A percentile compares a stretch with the other conserved stretches of the same genome.
phyloP scores from a whole-genome alignment of 768 basidiomycete genomes.

The Macrolepiota albuminosa region DNA sequence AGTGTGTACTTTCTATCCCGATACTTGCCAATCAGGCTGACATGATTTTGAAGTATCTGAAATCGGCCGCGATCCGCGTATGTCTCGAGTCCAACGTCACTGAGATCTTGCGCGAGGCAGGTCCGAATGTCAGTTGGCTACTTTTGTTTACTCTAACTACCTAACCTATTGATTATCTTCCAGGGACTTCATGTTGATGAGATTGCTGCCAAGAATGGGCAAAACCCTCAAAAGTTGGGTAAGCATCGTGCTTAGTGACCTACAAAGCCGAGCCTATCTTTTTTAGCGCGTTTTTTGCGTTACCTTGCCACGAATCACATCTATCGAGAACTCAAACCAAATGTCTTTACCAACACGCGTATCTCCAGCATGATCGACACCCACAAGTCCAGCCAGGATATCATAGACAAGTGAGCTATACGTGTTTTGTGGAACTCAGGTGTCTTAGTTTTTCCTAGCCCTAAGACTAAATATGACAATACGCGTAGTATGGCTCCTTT shows the following conservation, averaged over 20 bases:
- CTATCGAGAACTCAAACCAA: constrained; percentile 21
- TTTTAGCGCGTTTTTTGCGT: constrained; percentile 11
- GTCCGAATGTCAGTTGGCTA: constrained; percentile 17
- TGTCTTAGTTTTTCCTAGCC: not conserved
- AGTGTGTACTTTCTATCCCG: no score
- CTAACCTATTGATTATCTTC: not conserved
- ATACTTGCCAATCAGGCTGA: no score
- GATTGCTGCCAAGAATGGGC: not conserved
- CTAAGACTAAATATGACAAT: constrained; percentile 6
- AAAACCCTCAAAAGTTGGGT: not conserved
- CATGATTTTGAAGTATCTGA: no score
- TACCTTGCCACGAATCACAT: constrained; percentile 10
- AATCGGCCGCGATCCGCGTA: constrained; percentile 17
- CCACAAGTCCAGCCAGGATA: constrained; percentile 20
- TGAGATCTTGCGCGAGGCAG: constrained; percentile 37
- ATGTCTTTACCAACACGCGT: constrained; percentile 30
- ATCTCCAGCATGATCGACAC: constrained; percentile 29
- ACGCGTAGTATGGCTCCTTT: constrained; percentile 22
- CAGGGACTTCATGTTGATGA: not conserved
- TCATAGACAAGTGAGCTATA: constrained; percentile 22
- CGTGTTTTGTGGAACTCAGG: not conserved
- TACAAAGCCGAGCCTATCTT: not conserved
- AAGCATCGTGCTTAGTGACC: not conserved
- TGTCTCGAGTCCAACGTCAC: constrained; percentile 30
- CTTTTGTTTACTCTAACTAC: not conserved